A percentile compares a stretch with the other conserved stretches of the same genome.
Conservation (phyloP, 1,284 basidiomycete species). For the Marasmius tenuissimus region DNA sequence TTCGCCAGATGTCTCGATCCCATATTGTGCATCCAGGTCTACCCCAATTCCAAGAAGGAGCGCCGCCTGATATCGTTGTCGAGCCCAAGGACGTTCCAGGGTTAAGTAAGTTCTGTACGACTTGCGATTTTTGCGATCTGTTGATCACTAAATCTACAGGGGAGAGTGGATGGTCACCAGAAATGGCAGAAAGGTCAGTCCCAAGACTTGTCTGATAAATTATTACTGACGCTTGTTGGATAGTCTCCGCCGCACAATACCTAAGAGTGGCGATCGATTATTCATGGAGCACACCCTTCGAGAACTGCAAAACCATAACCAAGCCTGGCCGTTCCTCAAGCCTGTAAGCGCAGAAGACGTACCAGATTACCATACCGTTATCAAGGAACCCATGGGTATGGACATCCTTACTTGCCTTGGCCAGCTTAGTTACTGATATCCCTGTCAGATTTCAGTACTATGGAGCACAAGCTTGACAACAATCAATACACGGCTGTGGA, state of each 20-base stretch:
- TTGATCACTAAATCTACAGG: constrained; percentile 38
- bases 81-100: constrained; percentile 84
- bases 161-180: constrained; percentile 93
- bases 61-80: constrained; percentile 44
- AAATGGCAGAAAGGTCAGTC: constrained; percentile 72
- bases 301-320: constrained; percentile 80
- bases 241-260: constrained; percentile 20
- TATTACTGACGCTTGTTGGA: neutral
- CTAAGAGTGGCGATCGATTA: constrained; percentile 57
- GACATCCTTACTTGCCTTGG: neutral
- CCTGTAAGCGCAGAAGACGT: constrained; percentile 89
- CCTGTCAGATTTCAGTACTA: constrained; percentile 80
- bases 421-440: constrained; percentile 5
- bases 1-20: constrained; percentile 84
- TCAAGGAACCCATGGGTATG: constrained; percentile 93
- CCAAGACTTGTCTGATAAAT: too few relatives aligned
- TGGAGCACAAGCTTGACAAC: constrained; percentile 90
- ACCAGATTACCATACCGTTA: constrained; percentile 88
- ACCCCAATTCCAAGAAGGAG: constrained; percentile 70
- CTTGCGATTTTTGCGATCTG: constrained; percentile 1
- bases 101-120: constrained; percentile 53
- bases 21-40: constrained; percentile 88
- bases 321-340: constrained; percentile 85
- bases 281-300: constrained; percentile 84
- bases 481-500: constrained; percentile 79